These are phyloP conservation scores for Acacia concinna DNA, from an alignment of 331 rosid species.

Conservation along the genomic window DNA sequence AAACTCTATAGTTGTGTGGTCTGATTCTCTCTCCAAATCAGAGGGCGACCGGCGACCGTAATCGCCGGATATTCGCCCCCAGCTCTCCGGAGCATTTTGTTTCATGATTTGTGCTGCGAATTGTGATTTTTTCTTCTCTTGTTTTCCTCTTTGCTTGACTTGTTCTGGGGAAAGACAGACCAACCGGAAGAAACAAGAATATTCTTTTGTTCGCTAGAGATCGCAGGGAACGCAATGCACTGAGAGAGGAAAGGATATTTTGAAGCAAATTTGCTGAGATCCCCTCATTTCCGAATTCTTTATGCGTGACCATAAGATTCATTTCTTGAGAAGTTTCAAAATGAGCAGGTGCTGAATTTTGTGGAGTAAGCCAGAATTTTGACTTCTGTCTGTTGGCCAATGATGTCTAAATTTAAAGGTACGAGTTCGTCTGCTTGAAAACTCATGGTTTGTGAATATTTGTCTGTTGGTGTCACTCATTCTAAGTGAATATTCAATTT, in stretches of 20 bases:
- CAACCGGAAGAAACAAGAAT: not conserved
- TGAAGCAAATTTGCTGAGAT: slow-evolving; percentile 25
- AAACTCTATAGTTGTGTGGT: slow-evolving; percentile 33
- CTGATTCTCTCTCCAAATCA: slow-evolving; percentile 36
- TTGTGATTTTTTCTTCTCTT: not conserved
- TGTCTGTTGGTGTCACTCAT: slow-evolving; percentile 15
- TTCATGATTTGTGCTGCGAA: not conserved
- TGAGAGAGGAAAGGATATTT: slow-evolving; percentile 17
- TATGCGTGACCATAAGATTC: slow-evolving; percentile 31
- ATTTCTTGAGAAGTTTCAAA: slow-evolving; percentile 5
- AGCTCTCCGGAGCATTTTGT: not conserved
- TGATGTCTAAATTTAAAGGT: slow-evolving; percentile 35
- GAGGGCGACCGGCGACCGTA: slow-evolving; percentile 59
- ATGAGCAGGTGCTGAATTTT: slow-evolving; percentile 29
- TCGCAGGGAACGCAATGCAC: slow-evolving; percentile 38
- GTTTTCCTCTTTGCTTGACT: not conserved
- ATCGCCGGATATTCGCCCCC: slow-evolving; percentile 56
- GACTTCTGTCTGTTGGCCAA: slow-evolving; percentile 1
- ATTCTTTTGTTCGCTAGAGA: not conserved
- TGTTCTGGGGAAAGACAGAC: not conserved
- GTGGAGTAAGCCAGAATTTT: slow-evolving; percentile 18
- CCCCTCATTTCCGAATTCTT: slow-evolving; percentile 31
- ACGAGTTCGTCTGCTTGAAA: slow-evolving; percentile 26
- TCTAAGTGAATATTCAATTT: slow-evolving; percentile 24
- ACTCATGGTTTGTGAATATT: not conserved